Conservation (phyloP, 176 grass and related monocot species). For the Dendrocalamus sinicus region DNA sequence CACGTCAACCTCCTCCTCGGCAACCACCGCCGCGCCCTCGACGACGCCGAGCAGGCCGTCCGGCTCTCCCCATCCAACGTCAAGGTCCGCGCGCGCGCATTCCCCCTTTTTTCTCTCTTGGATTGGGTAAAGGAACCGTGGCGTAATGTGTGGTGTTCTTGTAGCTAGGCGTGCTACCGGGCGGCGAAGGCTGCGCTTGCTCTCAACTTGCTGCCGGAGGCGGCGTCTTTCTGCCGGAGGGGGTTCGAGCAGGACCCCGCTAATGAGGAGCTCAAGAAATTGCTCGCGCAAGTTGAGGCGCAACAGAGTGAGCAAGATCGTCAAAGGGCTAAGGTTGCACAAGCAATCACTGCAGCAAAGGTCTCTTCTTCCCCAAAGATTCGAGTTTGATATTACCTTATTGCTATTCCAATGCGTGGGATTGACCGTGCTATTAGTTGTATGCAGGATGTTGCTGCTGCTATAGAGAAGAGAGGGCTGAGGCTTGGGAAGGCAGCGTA, state of each 20-base stretch:
- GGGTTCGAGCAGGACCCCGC: slow-evolving; percentile 67
- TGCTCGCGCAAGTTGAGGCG: slow-evolving; percentile 61
- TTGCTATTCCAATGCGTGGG: neutral
- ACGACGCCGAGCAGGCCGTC: slow-evolving; percentile 72
- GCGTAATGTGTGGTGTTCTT: slow-evolving; percentile 45
- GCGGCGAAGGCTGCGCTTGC: slow-evolving; percentile 79
- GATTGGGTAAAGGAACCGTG: neutral
- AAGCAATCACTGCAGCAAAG: slow-evolving; percentile 62
- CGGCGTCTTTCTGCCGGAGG: slow-evolving; percentile 70
- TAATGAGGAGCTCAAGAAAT: slow-evolving; percentile 79
- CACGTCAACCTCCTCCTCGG: slow-evolving; percentile 89
- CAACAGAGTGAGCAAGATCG: slow-evolving; percentile 55
- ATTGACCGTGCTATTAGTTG: slow-evolving; percentile 18
- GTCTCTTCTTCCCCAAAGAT: slow-evolving; percentile 46
- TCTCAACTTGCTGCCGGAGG: slow-evolving; percentile 59
- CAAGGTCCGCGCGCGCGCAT: slow-evolving; percentile 51
- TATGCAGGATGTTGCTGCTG: slow-evolving; percentile 61
- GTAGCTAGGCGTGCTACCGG: slow-evolving; percentile 80
- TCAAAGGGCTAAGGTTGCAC: slow-evolving; percentile 58
- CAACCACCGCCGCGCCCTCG: slow-evolving; percentile 72
- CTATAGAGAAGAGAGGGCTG: slow-evolving; percentile 74
- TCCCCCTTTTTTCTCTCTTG: neutral
- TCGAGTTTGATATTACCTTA: neutral
- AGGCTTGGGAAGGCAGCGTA: slow-evolving; percentile 67
- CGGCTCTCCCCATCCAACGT: slow-evolving; percentile 66